phyloP scores from a whole-genome alignment of 495 filamentous ascomycete genomes.

The Cercophora samala region DNA sequence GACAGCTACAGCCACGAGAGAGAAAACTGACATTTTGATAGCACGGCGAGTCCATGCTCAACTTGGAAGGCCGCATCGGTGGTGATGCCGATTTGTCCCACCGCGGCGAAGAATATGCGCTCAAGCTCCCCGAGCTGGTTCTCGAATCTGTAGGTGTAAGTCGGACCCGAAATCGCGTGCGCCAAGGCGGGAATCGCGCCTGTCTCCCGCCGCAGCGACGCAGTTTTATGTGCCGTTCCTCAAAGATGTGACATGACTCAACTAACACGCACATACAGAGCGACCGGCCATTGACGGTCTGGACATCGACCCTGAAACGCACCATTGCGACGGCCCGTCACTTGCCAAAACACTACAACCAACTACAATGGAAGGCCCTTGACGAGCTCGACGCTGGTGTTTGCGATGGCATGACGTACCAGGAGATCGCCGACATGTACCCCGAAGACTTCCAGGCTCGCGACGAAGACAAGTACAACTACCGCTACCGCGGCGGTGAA shows the following conservation, averaged over 20 bases:
- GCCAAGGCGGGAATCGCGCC: slow-evolving; percentile 20
- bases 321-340: slow-evolving; percentile 88
- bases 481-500: slow-evolving; percentile 95
- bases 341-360: slow-evolving; percentile 72
- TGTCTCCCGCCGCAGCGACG: neutral
- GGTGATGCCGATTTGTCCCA: slow-evolving; percentile 83
- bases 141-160: slow-evolving; percentile 70
- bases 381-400: slow-evolving; percentile 96
- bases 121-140: slow-evolving; percentile 74
- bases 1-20: too few relatives aligned
- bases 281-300: slow-evolving; percentile 82
- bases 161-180: slow-evolving; percentile 15
- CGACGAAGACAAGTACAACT: slow-evolving; percentile 98
- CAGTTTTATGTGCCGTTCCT: slow-evolving; percentile 7
- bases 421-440: slow-evolving; percentile 83
- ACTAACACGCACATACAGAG: slow-evolving; percentile 36
- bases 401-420: slow-evolving; percentile 91
- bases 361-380: slow-evolving; percentile 96
- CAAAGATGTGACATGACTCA: neutral
- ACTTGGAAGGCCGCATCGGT: slow-evolving; percentile 82
- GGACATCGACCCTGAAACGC: slow-evolving; percentile 92
- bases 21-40: slow-evolving; percentile 38
- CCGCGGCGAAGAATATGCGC: slow-evolving; percentile 84
- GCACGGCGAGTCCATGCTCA: slow-evolving; percentile 93
- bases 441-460: slow-evolving; percentile 92